Evolutionary conservation across 768 basidiomycete genomes (phyloP).

Genomic region (Trametes cinnabarina): DNA sequence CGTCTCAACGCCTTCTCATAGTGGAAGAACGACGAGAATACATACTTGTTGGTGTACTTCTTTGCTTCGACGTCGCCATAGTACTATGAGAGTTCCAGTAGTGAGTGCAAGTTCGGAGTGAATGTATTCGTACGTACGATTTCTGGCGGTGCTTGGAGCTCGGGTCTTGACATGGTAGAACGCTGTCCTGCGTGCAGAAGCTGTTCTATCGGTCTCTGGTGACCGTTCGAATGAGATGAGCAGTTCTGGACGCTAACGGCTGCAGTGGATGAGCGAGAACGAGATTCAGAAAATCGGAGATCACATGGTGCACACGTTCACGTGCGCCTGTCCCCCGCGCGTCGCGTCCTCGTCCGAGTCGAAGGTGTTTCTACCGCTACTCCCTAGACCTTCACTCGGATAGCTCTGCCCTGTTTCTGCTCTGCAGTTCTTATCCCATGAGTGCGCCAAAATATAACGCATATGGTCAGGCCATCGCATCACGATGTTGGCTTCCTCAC

Average conservation of each 20-base stretch:
- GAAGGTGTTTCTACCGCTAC: neutral
- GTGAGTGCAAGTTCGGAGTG: neutral
- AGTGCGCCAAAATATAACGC: too few species aligned
- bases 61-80: slow-evolving; percentile 94
- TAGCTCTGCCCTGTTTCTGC: too few species aligned
- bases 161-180: slow-evolving; percentile 54
- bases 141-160: slow-evolving; percentile 61
- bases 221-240: too few species aligned
- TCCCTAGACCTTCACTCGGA: too few species aligned
- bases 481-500: too few species aligned
- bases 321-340: neutral
- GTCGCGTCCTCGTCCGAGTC: neutral
- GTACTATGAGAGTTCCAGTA: slow-evolving; percentile 53
- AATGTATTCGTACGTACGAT: slow-evolving; percentile 53
- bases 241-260: too few species aligned
- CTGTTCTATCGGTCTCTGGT: too few species aligned
- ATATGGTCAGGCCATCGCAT: too few species aligned
- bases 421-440: too few species aligned
- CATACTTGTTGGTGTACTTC: slow-evolving; percentile 94
- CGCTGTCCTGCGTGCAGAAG: too few species aligned
- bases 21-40: neutral
- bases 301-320: slow-evolving; percentile 9
- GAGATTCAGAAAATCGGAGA: slow-evolving; percentile 1
- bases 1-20: neutral
- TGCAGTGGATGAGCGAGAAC: neutral